A percentile compares a stretch with the other conserved stretches of the same genome.
Evolutionary conservation across 225 moss, liverwort and hornwort species (phyloP).

Genomic region (Antitrichia curtipendula): DNA sequence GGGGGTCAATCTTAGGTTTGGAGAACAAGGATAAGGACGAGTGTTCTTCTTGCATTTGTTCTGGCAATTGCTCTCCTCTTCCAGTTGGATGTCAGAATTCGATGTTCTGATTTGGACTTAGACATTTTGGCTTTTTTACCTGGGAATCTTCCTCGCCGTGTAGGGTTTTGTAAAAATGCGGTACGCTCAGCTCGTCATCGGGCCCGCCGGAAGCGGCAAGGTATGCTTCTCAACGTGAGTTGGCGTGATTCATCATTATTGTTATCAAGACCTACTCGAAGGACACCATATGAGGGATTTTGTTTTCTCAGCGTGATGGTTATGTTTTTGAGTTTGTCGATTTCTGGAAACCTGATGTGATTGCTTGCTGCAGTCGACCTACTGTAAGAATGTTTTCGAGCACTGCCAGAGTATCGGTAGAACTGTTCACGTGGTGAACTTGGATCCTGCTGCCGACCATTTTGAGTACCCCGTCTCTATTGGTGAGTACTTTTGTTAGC

Average conservation of each 20-base stretch:
- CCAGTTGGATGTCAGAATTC: neutral
- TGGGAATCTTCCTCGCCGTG: neutral
- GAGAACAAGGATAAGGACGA: neutral
- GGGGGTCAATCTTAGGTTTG: neutral
- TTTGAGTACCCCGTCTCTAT: constrained; percentile 93
- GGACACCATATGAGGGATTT: neutral
- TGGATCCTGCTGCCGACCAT: constrained; percentile 93
- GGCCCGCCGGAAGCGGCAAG: constrained; percentile 98
- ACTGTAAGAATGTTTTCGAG: constrained; percentile 78
- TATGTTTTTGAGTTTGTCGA: neutral
- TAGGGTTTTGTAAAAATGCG: constrained; percentile 36
- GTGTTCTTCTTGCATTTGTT: neutral
- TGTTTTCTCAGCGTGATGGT: neutral
- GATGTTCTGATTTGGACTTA: neutral
- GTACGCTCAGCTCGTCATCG: constrained; percentile 96
- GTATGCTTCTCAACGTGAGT: neutral
- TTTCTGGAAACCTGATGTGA: neutral
- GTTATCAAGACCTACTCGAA: neutral
- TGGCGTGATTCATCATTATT: neutral
- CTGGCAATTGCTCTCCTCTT: neutral
- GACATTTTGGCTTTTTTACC: neutral
- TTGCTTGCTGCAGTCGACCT: constrained; percentile 62
- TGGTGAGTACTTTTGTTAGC: constrained; percentile 23
- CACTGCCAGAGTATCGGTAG: constrained; percentile 87
- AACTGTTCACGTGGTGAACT: constrained; percentile 85